Percentiles rank a stretch among this genome's conserved stretches.
Evolutionary conservation across 2,329 filamentous ascomycete species (phyloP).

Genomic region (Apiospora malaysiana): DNA sequence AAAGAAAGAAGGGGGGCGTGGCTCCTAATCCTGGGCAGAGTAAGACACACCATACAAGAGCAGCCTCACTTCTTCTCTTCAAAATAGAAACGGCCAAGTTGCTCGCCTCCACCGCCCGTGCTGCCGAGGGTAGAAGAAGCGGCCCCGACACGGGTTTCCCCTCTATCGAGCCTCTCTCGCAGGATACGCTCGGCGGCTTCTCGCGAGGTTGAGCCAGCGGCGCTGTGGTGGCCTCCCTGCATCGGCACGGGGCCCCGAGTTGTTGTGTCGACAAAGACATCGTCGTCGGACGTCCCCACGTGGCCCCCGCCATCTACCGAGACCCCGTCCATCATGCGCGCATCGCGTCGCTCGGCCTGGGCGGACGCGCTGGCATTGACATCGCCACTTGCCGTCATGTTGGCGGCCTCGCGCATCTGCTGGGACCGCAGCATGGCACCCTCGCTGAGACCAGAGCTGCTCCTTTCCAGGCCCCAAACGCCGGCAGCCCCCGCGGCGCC

Average conservation of each 20-base stretch:
- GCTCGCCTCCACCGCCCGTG: conserved; percentile 49
- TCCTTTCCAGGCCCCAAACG: conserved; percentile 55
- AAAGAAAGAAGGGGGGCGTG: no score
- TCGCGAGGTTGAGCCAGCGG: conserved; percentile 40
- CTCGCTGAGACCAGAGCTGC: conserved; percentile 59
- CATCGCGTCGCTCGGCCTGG: conserved; percentile 61
- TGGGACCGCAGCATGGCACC: conserved; percentile 39
- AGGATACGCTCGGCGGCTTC: conserved; percentile 71
- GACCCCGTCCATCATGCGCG: conserved; percentile 71
- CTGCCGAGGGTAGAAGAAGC: conserved; percentile 46
- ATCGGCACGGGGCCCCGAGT: conserved; percentile 61
- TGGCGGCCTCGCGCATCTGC: conserved; percentile 38
- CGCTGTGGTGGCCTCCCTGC: conserved; percentile 37
- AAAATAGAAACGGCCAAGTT: conserved; percentile 65
- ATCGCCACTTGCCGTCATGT: conserved; percentile 41
- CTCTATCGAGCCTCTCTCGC: conserved; percentile 62
- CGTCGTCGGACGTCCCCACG: conserved; percentile 50
- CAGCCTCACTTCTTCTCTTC: conserved; percentile 51
- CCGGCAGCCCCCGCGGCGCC: conserved; percentile 39
- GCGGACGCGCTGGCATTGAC: conserved; percentile 53
- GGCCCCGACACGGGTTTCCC: conserved; percentile 47
- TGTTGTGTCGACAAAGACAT: conserved; percentile 69
- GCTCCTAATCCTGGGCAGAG: background rate
- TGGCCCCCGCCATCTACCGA: conserved; percentile 58
- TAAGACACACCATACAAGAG: background rate